Evolutionary conservation across 495 filamentous ascomycete species (phyloP), one percentile per base, ranked within the genome.

Genomic region (Podospora tetraspora): DNA sequence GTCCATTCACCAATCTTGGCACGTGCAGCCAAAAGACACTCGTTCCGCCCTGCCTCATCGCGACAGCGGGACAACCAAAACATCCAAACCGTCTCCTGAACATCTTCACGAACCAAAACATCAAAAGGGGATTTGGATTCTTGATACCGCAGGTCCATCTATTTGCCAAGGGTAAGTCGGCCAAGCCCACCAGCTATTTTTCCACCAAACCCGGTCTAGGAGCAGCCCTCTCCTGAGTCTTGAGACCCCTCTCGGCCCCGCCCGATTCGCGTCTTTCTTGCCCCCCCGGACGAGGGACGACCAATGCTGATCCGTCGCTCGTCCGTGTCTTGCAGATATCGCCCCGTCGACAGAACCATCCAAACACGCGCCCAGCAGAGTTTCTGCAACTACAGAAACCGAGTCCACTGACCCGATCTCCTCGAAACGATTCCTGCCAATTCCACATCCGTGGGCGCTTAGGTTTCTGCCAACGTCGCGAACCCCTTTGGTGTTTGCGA

Each of bases 121-220:
- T 24, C 52, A 32, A 23, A 66, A 16, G 11, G 12, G 24, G 23
- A 29, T 59, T 25, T 21, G 52, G 34, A 24, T 24, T 61, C 59
- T n/a, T 68, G 34, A 43, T 1, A 43, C 34, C 13, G 34, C 34
- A 43, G 34, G 13, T 12, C 21, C 13, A 25, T 23, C 25, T 24
- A 19, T 23, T 69, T 69, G 32, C 70, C 13, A 13, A 43, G 71
- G 75, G 69, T 74, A 73, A 72, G 74, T 66, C 66, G 59, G 57
- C 64, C 34, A 67, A 69, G 61, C 24, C 67, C 59, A 29, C 66
- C 37, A 16, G 16, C 12, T 11, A n/a, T n/a, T 3, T 23, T 52
- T 25, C 52, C 61, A 66, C 34, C 34, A 29, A 61, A 43, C 11
- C n/a, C 21, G 23, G 27, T 25, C 25, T 25, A 25, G 25, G 25